Base-by-base conservation (phyloP, 768 basidiomycete species). In the Tephrocybe sp. region DNA sequence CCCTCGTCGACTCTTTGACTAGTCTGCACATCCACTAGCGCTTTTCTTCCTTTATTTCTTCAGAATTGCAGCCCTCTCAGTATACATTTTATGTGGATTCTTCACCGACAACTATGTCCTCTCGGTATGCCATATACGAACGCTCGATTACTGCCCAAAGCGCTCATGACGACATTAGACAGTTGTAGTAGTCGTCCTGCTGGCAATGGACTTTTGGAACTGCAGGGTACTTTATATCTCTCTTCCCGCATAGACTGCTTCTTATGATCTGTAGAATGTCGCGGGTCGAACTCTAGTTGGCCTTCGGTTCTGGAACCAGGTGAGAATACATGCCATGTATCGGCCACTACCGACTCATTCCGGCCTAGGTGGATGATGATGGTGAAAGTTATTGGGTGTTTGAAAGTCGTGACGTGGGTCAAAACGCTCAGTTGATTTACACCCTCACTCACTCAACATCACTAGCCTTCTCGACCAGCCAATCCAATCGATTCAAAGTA, bases 131-230 rank as follows among this genome's bases (percentile, higher is more conserved):
- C 69, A 14, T 5, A 16, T 19, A 39, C 39, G 5, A 6, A 48
- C 14, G 17, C 41, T 38, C 45, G 23, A 12, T 16, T 20, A 23
- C 6, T 13, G 26, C 11, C 20, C 26, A 11, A 6, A 6, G 13
- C 31, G 40, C 26, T 56, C 23, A 50, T 19, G 8, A 31, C n/a
- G 45, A 13, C 16, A 5, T 16, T 42, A 78, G 76, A 96, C 94
- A 20, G 95, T 99, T 3, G 68, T 82, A 8, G 96, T 98, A 0
- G 97, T 98, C 17, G 85, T 98, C 1, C 75, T 99, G 13, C 81
- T 99, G 20, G 89, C 95, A 0, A 88, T 96, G 82, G 97, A 99
- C 71, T 99, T 99, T 68, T 99, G 96, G 97, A 98, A 96, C 61
- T 93, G 92, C 58, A 76, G 94, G 65, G 92, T 93, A 23, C 41